A percentile compares a stretch with the other conserved stretches of the same genome.
phyloP scores from a whole-genome alignment of 306 rosid genomes.

The Bauhinia variegata region DNA sequence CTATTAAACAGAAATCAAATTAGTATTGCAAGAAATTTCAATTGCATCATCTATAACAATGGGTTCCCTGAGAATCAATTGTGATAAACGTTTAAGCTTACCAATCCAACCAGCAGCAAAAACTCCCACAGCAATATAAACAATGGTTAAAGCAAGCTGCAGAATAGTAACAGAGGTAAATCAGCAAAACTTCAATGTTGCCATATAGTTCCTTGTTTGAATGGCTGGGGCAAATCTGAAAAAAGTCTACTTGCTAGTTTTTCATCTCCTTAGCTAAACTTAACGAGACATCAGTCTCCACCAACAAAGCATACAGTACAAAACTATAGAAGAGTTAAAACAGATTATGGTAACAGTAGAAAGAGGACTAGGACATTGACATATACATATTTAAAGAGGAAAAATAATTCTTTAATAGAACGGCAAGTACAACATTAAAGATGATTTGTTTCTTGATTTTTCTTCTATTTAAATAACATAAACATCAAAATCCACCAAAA shows the following conservation, averaged over 20 bases:
- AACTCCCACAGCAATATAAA: constrained; percentile 90
- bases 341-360: background rate
- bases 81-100: constrained; percentile 46
- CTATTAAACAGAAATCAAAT: constrained; percentile 59
- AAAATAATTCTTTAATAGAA: too few species aligned
- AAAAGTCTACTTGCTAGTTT: background rate
- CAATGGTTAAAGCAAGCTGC: constrained; percentile 90
- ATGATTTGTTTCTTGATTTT: too few species aligned
- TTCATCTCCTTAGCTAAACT: background rate
- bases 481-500: too few species aligned
- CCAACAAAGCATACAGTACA: background rate
- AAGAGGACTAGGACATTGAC: background rate
- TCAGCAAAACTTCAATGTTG: constrained; percentile 29
- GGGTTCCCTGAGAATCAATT: constrained; percentile 27
- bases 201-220: constrained; percentile 24
- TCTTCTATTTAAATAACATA: too few species aligned
- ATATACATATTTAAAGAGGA: background rate
- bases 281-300: background rate
- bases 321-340: background rate
- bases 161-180: constrained; percentile 38
- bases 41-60: constrained; percentile 20
- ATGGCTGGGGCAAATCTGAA: constrained; percentile 17
- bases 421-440: too few species aligned
- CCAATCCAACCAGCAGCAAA: constrained; percentile 99
- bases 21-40: constrained; percentile 36